phyloP scores from a whole-genome alignment of 169 alveolate genomes.

The Cryptosporidium andersoni region DNA sequence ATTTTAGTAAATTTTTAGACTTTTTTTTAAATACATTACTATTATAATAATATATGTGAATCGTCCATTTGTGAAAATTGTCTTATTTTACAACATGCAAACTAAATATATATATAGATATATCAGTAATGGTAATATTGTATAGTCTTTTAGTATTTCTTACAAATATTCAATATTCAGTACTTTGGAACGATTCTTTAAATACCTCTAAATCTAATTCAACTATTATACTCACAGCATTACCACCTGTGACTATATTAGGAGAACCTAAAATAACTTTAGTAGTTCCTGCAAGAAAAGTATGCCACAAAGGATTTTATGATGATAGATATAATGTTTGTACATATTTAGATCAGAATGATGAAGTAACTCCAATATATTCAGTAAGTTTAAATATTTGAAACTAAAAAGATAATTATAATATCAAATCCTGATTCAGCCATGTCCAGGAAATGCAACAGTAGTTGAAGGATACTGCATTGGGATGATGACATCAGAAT shows the following conservation, averaged over 20 bases:
- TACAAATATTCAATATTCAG: too few species aligned
- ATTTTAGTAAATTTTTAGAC: too few species aligned
- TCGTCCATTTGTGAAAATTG: too few species aligned
- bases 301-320: constrained; percentile 59
- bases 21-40: too few species aligned
- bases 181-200: neutral
- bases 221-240: constrained; percentile 12
- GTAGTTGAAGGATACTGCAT: constrained; percentile 62
- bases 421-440: constrained; percentile 5
- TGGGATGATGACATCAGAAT: constrained; percentile 69
- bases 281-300: constrained; percentile 66
- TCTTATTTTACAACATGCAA: neutral
- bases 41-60: too few species aligned
- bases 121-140: neutral
- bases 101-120: neutral
- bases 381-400: constrained; percentile 20
- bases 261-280: constrained; percentile 47
- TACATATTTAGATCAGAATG: constrained; percentile 56
- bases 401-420: neutral
- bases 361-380: constrained; percentile 66
- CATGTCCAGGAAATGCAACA: constrained; percentile 64
- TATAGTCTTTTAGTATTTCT: neutral
- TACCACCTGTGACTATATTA: constrained; percentile 51
- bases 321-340: constrained; percentile 48
- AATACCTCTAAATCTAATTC: constrained; percentile 3